phyloP scores from a whole-genome alignment of 768 basidiomycete species.

The Collybia sp. region DNA sequence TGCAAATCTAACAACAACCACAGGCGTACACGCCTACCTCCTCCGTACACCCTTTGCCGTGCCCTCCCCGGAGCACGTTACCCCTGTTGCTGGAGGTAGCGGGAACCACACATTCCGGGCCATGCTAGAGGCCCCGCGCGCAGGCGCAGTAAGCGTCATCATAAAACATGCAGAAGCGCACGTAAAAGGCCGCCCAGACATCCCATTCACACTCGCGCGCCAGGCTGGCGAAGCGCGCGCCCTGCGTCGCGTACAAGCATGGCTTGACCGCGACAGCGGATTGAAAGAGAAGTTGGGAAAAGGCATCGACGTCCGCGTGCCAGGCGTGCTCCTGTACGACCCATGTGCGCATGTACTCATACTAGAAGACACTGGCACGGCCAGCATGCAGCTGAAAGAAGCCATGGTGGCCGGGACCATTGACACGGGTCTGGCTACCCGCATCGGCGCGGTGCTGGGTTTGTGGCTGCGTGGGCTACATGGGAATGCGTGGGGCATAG shows the following conservation, averaged over 20 bases:
- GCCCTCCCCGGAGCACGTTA: slow-evolving; percentile 16
- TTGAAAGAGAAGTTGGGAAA: slow-evolving; percentile 7
- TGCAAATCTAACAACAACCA: slow-evolving; percentile 28
- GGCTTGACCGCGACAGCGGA: slow-evolving; percentile 12
- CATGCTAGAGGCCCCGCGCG: slow-evolving; percentile 20
- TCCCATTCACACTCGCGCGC: slow-evolving; percentile 37
- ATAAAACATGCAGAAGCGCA: slow-evolving; percentile 42
- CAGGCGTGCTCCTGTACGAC: slow-evolving; percentile 47
- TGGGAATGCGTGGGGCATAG: not conserved
- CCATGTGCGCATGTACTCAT: slow-evolving; percentile 44
- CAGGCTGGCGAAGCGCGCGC: slow-evolving; percentile 56
- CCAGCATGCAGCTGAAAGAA: slow-evolving; percentile 34
- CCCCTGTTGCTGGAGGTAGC: slow-evolving; percentile 28
- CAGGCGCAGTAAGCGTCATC: slow-evolving; percentile 27
- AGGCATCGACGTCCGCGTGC: slow-evolving; percentile 40
- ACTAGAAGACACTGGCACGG: slow-evolving; percentile 56
- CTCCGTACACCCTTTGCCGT: slow-evolving; percentile 42
- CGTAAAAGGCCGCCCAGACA: slow-evolving; percentile 4
- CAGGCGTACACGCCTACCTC: slow-evolving; percentile 38
- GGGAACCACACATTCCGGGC: slow-evolving; percentile 39
- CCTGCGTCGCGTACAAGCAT: slow-evolving; percentile 34
- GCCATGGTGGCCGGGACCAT: slow-evolving; percentile 28
- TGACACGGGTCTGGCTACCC: slow-evolving; percentile 2
- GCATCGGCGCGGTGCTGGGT: not conserved
- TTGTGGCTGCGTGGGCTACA: not conserved